Evolutionary conservation across 2,329 filamentous ascomycete species (phyloP), one percentile per base, ranked within the genome.

Genomic region (Aspergillus caelatus): DNA sequence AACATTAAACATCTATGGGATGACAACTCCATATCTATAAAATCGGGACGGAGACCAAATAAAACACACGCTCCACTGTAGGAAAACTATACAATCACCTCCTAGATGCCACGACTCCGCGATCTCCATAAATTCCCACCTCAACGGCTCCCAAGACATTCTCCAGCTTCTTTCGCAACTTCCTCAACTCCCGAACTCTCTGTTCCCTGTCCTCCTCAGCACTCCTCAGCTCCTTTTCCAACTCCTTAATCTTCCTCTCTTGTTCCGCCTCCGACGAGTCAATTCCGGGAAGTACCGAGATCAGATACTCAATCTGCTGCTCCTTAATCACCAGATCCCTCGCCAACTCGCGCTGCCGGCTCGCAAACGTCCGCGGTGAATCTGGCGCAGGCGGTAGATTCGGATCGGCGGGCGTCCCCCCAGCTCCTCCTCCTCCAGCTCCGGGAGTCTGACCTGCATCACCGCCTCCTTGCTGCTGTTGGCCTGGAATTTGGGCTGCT

Each of bases 221-320:
- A 19, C 71, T 74, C 54, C 79, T 73, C 62, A 84, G 72, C 67
- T 83, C 79, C 41, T 68, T 70, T 60, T 80, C 80, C 69, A 84
- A 62, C 63, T 77, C 76, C 58, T 71, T 70, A 57, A 84, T 82
- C 64, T 77, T 74, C 34, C 69, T 70, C 64, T 80, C 79, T 67
- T 84, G 82, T 71, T 82, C 77, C 45, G 74, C 75, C 68, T 82
- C 79, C 14, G 75, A 79, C 12, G 75, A 76, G 12, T 77, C 80
- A 32, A 83, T 79, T 19, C 82, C 82, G 0, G 82, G 82, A 53
- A 84, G 64, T 32, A 79, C 76, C 7, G 77, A 77, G 48, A 83
- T 80, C 58, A 84, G 65, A 57, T 81, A 78, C 71, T 84, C 82
- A 60, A 84, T 83, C 75, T 84, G 81, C 72, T 82, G 79, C 60